phyloP scores from a whole-genome alignment of 2,329 filamentous ascomycete genomes.

The Malbranchea zuffiana region DNA sequence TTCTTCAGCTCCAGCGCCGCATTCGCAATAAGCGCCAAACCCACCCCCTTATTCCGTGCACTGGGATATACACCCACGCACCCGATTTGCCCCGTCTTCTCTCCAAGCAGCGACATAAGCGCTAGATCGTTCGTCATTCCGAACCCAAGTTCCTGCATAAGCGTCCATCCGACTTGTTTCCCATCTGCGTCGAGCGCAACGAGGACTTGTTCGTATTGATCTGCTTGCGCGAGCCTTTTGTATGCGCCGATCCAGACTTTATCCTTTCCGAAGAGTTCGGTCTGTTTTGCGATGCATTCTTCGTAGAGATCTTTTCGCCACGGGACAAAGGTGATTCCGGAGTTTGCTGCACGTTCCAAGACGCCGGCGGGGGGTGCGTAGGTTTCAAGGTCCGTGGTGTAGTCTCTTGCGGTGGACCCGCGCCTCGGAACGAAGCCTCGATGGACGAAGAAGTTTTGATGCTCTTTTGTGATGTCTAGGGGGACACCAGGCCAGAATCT shows the following conservation, averaged over 20 bases:
- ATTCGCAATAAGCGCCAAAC: conserved; percentile 34
- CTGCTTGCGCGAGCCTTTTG: conserved; percentile 24
- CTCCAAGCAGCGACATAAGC: conserved; percentile 30
- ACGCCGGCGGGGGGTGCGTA: conserved; percentile 29
- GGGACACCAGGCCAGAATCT: conserved; percentile 40
- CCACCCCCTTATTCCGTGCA: conserved; percentile 31
- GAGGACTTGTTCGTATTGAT: conserved; percentile 34
- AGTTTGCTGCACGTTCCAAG: conserved; percentile 22
- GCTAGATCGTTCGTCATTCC: conserved; percentile 30
- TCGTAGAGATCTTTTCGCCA: conserved; percentile 13
- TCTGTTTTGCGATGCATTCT: conserved; percentile 13
- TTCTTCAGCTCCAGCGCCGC: conserved; percentile 23
- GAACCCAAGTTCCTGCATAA: conserved; percentile 32
- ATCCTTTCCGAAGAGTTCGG: conserved; percentile 12
- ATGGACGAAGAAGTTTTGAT: conserved; percentile 33
- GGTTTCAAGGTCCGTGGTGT: conserved; percentile 30
- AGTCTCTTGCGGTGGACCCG: conserved; percentile 26
- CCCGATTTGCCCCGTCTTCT: conserved; percentile 36
- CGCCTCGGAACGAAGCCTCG: conserved; percentile 28
- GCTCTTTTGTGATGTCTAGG: conserved; percentile 25
- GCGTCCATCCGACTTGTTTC: conserved; percentile 36
- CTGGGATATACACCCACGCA: conserved; percentile 35
- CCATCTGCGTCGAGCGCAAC: conserved; percentile 29
- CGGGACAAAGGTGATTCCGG: conserved; percentile 11
- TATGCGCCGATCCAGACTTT: conserved; percentile 36